Conservation (phyloP, 2,329 filamentous ascomycete species). For the Trichophaea hybrida region DNA sequence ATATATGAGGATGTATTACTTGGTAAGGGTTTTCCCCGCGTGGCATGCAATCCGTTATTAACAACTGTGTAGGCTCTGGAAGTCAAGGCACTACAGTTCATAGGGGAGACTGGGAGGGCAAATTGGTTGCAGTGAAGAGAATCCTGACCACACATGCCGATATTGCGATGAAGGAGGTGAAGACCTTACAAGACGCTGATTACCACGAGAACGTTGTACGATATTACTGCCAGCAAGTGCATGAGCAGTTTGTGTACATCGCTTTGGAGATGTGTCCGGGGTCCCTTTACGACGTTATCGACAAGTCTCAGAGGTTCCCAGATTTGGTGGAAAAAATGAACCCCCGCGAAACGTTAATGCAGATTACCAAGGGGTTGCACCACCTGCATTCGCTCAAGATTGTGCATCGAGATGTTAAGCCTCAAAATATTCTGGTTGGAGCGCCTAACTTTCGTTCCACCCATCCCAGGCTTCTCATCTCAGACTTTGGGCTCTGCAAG, state of each 20-base stretch:
- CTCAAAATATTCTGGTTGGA: slow-evolving; percentile 86
- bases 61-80: slow-evolving; percentile 48
- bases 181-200: slow-evolving; percentile 78
- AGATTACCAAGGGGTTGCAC: slow-evolving; percentile 76
- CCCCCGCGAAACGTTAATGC: slow-evolving; percentile 64
- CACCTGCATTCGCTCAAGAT: slow-evolving; percentile 86
- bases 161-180: slow-evolving; percentile 86
- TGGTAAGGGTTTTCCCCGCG: slow-evolving; percentile 41
- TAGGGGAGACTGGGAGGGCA: slow-evolving; percentile 82
- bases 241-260: slow-evolving; percentile 86
- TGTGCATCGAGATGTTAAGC: slow-evolving; percentile 92
- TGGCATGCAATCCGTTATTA: slow-evolving; percentile 34
- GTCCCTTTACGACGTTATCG: slow-evolving; percentile 80
- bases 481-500: slow-evolving; percentile 95
- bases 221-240: slow-evolving; percentile 84
- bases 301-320: slow-evolving; percentile 37
- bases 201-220: slow-evolving; percentile 94
- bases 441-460: slow-evolving; percentile 45
- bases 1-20: slow-evolving; percentile 50
- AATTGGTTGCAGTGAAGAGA: slow-evolving; percentile 86
- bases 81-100: slow-evolving; percentile 97
- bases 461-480: slow-evolving; percentile 77
- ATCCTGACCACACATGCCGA: slow-evolving; percentile 96
- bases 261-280: slow-evolving; percentile 87
- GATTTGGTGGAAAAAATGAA: slow-evolving; percentile 42